Evolutionary conservation across 1,139 yeast species (phyloP), one percentile per base, ranked within the genome.

Genomic region (Suhomyces maxii): DNA sequence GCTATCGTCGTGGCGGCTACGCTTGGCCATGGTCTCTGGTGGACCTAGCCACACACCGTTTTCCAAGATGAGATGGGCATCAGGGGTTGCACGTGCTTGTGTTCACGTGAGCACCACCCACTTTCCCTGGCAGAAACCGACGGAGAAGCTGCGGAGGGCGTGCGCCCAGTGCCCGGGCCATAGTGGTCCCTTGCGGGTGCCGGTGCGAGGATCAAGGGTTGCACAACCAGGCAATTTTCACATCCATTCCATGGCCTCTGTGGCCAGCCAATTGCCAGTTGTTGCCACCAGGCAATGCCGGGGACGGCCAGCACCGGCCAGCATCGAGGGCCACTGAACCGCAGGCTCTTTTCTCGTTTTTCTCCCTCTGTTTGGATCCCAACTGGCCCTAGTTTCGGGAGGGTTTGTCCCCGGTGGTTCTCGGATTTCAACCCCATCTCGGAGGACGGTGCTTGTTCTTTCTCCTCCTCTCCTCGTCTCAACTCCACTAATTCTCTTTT

Each of bases 1-100:
- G 2, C 68, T 66, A 26, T 64, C 56, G 38, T 64, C 63, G 35
- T 25, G 30, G 38, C 34, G 11, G 36, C 25, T 23, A 12, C 18
- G 36, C 10, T 25, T 14, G 25, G 25, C 23, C 36, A 34, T 18
- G 36, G 36, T n/a, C 3, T 30, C 33, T n/a, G n/a, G n/a, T n/a
- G n/a, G n/a, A n/a, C n/a, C n/a, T n/a, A 30, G 33, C n/a, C 33
- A 30, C 8, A 33, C 35, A 36, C 30, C 32, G 32, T 34, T 12
- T 33, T 35, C 12, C 10, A 34, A 26, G 39, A 40, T 40, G 42
- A 34, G 42, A 13, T 10, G 37, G 13, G 18, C 23, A 7, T 25
- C 23, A 18, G n/a, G 23, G 4, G 23, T 2, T 14, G 28, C 34
- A 34, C 38, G 38, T 34, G 38, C 14, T 34, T 30, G 10, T n/a